Evolutionary conservation across 164 flowering plant genomes (phyloP).

Genomic region (Dillenia turbinata): DNA sequence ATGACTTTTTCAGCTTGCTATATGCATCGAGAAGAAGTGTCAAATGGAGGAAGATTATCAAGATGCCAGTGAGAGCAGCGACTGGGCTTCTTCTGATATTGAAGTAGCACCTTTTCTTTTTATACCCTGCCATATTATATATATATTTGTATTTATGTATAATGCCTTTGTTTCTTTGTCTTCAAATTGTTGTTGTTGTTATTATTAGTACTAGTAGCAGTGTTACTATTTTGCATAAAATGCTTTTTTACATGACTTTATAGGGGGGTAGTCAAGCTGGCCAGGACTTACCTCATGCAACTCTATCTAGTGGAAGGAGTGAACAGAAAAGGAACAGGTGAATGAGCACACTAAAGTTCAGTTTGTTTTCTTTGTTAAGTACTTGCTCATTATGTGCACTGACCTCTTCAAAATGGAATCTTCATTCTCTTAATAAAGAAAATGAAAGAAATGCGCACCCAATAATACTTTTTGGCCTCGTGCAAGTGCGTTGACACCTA

Average conservation of each 20-base stretch:
- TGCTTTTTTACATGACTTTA: slow-evolving; percentile 9
- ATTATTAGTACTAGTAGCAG: too few species aligned
- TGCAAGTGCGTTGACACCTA: too few species aligned
- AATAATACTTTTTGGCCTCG: too few species aligned
- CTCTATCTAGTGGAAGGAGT: slow-evolving; percentile 15
- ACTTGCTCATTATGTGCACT: too few species aligned
- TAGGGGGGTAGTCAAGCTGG: slow-evolving; percentile 33
- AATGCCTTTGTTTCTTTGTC: background rate
- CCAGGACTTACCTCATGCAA: slow-evolving; percentile 8
- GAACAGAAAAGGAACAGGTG: slow-evolving; percentile 65
- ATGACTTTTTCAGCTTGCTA: slow-evolving; percentile 63
- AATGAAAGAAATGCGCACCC: too few species aligned
- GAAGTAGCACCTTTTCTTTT: slow-evolving; percentile 25
- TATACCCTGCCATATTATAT: background rate
- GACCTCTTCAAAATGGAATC: too few species aligned
- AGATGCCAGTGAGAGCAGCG: slow-evolving; percentile 32
- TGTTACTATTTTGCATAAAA: too few species aligned
- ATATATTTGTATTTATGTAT: background rate
- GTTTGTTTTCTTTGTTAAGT: too few species aligned
- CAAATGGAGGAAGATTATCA: slow-evolving; percentile 30
- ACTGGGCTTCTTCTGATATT: slow-evolving; percentile 17
- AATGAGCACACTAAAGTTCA: slow-evolving; percentile 8
- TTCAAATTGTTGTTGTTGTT: too few species aligned
- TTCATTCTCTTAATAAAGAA: too few species aligned
- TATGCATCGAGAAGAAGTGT: slow-evolving; percentile 76